Conservation (phyloP, 805 yeast species). For the Ascoidea rubescens region DNA sequence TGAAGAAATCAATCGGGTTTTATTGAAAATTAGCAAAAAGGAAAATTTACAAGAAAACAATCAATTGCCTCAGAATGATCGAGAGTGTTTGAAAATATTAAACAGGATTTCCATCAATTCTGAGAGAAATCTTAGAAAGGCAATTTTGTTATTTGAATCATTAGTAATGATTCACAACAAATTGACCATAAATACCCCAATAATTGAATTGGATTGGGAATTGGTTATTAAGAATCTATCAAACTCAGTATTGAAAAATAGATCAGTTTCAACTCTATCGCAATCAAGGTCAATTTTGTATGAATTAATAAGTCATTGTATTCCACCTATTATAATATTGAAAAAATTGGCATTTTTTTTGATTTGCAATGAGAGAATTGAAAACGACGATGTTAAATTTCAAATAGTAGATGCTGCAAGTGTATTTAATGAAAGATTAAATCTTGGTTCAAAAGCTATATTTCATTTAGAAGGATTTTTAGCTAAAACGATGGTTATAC, state of each 20-base stretch:
- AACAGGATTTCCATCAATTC: conserved; percentile 38
- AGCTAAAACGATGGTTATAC: conserved; percentile 72
- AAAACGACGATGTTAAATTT: conserved; percentile 20
- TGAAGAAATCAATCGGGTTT: conserved; percentile 41
- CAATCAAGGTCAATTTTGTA: conserved; percentile 58
- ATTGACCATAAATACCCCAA: conserved; percentile 30
- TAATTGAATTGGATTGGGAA: conserved; percentile 82
- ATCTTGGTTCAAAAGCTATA: conserved; percentile 77
- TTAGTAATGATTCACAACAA: conserved; percentile 54
- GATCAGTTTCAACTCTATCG: conserved; percentile 42
- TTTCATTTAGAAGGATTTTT: conserved; percentile 92
- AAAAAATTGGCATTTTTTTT: conserved; percentile 43
- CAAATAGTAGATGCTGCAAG: conserved; percentile 48
- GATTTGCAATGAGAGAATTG: conserved; percentile 17
- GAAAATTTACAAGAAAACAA: conserved; percentile 32
- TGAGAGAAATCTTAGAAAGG: conserved; percentile 64
- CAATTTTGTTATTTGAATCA: conserved; percentile 72
- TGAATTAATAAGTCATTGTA: conserved; percentile 84
- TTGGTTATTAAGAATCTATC: conserved; percentile 60
- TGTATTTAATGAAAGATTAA: conserved; percentile 69
- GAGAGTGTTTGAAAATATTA: conserved; percentile 29
- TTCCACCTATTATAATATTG: conserved; percentile 74
- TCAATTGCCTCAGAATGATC: conserved; percentile 19
- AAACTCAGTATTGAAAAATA: conserved; percentile 38
- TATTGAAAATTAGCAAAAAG: conserved; percentile 38